Percentiles rank a stretch among this genome's conserved stretches.
phyloP scores from a whole-genome alignment of 257 asterid genomes.

The Craterostigma plantagineum region DNA sequence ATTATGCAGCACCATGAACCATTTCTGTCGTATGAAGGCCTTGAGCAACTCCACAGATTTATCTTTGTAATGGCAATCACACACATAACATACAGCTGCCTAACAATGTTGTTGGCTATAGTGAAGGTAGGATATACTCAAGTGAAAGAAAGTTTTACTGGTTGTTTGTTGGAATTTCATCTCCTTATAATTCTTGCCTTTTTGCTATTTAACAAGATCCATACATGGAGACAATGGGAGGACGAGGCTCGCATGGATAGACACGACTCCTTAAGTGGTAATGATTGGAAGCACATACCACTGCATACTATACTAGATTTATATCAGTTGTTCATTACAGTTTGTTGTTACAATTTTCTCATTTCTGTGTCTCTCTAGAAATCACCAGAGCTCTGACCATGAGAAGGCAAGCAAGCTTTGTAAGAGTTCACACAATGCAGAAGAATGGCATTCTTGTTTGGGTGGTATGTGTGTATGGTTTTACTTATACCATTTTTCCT shows the following conservation, averaged over 20 bases:
- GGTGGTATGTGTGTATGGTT: conserved; percentile 75
- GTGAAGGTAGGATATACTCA: conserved; percentile 45
- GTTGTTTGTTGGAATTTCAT: conserved; percentile 2
- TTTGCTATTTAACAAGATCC: conserved; percentile 36
- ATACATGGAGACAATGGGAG: conserved; percentile 93
- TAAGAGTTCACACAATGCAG: conserved; percentile 59
- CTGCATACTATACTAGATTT: no score
- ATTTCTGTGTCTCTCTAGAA: conserved; percentile 24
- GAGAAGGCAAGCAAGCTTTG: conserved; percentile 78
- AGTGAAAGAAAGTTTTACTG: background rate
- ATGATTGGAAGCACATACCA: background rate
- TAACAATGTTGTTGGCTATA: conserved; percentile 90
- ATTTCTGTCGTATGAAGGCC: conserved; percentile 93
- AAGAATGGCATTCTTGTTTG: conserved; percentile 50
- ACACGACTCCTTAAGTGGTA: conserved; percentile 54
- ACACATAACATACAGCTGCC: conserved; percentile 87
- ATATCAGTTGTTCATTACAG: background rate
- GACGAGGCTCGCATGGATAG: conserved; percentile 80
- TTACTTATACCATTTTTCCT: no score
- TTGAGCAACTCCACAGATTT: conserved; percentile 95
- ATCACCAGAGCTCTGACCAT: conserved; percentile 58
- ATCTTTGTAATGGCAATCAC: conserved; percentile 96
- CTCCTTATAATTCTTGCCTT: conserved; percentile 5
- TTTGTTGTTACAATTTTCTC: background rate
- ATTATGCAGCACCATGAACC: conserved; percentile 80